A percentile compares a stretch with the other conserved stretches of the same genome.
Conservation (phyloP, 768 basidiomycete species). For the Rhodotorula sphaerocarpa region DNA sequence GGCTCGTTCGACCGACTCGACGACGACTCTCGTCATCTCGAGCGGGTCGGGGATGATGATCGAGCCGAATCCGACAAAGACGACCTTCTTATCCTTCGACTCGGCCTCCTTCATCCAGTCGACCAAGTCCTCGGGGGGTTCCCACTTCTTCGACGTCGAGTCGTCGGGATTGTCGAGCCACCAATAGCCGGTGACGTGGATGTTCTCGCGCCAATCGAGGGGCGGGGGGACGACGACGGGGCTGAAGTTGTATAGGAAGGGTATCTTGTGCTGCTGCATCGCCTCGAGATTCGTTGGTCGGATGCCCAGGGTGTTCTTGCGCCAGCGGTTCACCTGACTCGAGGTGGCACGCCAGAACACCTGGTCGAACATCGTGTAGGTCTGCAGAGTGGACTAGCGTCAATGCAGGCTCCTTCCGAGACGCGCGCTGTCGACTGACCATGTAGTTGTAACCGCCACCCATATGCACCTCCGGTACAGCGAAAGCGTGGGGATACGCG, state of each 20-base stretch:
- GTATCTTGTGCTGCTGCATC: constrained; percentile 95
- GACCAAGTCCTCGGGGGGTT: constrained; percentile 68
- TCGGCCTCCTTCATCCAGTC: constrained; percentile 75
- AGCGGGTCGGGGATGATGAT: constrained; percentile 94
- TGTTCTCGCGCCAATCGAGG: constrained; percentile 98
- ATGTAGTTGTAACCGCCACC: constrained; percentile 98
- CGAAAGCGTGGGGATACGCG: constrained; percentile 92
- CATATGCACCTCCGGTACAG: constrained; percentile 95
- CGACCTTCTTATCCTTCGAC: constrained; percentile 69
- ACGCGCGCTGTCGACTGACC: constrained; percentile 49
- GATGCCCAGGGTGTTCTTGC: constrained; percentile 65
- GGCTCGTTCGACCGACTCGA: constrained; percentile 76
- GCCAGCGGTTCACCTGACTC: constrained; percentile 90
- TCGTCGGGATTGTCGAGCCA: constrained; percentile 89
- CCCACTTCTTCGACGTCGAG: constrained; percentile 65
- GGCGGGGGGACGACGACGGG: constrained; percentile 74
- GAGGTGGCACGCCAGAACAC: constrained; percentile 94
- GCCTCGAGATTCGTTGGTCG: constrained; percentile 79
- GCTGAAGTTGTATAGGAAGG: constrained; percentile 88
- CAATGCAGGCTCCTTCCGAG: background rate
- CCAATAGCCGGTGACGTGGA: constrained; percentile 94
- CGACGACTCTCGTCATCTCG: constrained; percentile 80
- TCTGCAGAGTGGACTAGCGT: constrained; percentile 14
- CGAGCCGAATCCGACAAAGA: constrained; percentile 96
- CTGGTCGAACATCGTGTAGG: constrained; percentile 92